A percentile compares a stretch with the other conserved stretches of the same genome.
These are phyloP conservation scores for Phytophthora rubi DNA, from an alignment of 352 stramenopile species.

Conservation along the genomic window DNA sequence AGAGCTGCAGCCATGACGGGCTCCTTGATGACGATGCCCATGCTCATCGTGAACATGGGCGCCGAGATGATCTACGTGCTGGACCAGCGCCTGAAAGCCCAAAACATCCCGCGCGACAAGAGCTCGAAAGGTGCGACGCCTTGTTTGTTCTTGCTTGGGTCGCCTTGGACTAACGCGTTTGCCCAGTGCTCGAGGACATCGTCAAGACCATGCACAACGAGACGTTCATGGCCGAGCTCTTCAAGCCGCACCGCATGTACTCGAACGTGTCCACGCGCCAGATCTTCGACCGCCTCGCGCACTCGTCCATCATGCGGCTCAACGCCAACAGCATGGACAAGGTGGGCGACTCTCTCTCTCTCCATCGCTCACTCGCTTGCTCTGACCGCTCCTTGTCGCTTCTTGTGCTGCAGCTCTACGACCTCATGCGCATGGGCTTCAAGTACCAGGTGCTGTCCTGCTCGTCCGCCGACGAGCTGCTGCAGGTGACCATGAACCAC, in stretches of 20 bases:
- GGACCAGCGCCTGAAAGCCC: slow-evolving; percentile 91
- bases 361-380: background rate
- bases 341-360: slow-evolving; percentile 25
- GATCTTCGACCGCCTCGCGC: slow-evolving; percentile 92
- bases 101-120: slow-evolving; percentile 91
- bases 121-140: slow-evolving; percentile 66
- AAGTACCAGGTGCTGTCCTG: slow-evolving; percentile 92
- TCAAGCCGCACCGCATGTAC: slow-evolving; percentile 94
- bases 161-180: no score
- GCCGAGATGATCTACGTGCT: slow-evolving; percentile 95
- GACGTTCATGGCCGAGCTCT: slow-evolving; percentile 92
- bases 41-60: slow-evolving; percentile 95
- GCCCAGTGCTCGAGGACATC: slow-evolving; percentile 90
- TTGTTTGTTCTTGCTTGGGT: no score
- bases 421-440: slow-evolving; percentile 96
- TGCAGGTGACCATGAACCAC: slow-evolving; percentile 91
- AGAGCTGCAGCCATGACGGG: slow-evolving; percentile 48
- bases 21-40: slow-evolving; percentile 89
- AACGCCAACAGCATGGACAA: slow-evolving; percentile 96
- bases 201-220: slow-evolving; percentile 93
- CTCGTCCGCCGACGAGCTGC: slow-evolving; percentile 82
- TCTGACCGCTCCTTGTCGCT: background rate
- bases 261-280: slow-evolving; percentile 88
- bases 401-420: slow-evolving; percentile 73
- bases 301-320: slow-evolving; percentile 95